Base-by-base conservation (phyloP, 2,329 filamentous ascomycete species). In the Pseudonectria buxi region DNA sequence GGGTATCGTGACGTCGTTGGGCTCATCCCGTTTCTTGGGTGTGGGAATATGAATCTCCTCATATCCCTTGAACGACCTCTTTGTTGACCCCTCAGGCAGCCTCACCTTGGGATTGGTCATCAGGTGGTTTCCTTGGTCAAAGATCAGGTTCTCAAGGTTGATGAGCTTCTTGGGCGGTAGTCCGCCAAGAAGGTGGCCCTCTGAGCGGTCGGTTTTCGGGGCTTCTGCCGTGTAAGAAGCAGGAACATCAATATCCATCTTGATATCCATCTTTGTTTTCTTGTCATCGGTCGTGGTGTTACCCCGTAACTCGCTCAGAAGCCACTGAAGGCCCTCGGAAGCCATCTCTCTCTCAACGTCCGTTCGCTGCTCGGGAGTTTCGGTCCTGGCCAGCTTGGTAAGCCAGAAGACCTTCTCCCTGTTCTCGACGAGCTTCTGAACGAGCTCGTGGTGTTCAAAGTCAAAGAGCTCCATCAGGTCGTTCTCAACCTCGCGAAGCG, bases 21-120 rank as follows among this genome's bases (percentile, higher is more conserved):
- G 78, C 43, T 94, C 87, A 46, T 75, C 81, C 43, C 84, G 87
- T 50, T 86, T 83, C 66, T 95, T 95, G 1, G 94, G 94, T 5
- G 87, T 78, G 7, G 92, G 92, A 4, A 98, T 89, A 57, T 98
- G 92, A 39, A 96, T 95, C 57, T 98, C 92, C 62, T 98, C 92
- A 50, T 96, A 98, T 24, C 92, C 92, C 62, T 98, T 98, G 67
- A 95, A 95, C 0, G 86, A 87, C 31, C 88, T 78, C 62, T 96
- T 95, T 0, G 86, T 95, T 3, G 92, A 95, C 10, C 92, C 92
- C 57, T 95, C 87, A 0, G 92, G 92, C 14, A 98, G 72, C 44
- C 85, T 83, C 30, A 98, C 92, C 56, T 88, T 95, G 6, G 88
- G 85, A 53, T 98, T 98, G n/a, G 92, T 96, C 90, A 96, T 98